A percentile compares a stretch with the other conserved stretches of the same genome.
Evolutionary conservation across 257 asterid species (phyloP).

Genomic region (Fraxinus americana): DNA sequence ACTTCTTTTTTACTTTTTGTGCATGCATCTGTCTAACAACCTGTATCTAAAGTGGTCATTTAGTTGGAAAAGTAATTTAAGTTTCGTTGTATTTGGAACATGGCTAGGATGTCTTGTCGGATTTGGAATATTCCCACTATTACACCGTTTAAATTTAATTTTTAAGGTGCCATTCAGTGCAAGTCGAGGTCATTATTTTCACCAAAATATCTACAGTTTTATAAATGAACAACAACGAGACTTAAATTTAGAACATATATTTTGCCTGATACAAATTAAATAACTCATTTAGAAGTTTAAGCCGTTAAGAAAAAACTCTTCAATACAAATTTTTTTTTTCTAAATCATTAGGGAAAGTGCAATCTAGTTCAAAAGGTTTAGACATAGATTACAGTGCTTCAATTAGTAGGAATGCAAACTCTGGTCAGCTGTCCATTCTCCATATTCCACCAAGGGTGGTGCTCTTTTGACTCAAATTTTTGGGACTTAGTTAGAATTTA

Average conservation of each 20-base stretch:
- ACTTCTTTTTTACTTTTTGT: constrained; percentile 3
- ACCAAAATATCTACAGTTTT: neutral
- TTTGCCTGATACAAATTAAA: neutral
- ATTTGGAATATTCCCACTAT: constrained; percentile 1
- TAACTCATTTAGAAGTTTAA: neutral
- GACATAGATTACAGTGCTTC: neutral
- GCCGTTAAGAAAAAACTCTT: neutral
- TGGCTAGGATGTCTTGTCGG: constrained; percentile 25
- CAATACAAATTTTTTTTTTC: no score
- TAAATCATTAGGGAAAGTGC: neutral
- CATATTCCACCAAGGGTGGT: neutral
- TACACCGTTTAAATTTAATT: neutral
- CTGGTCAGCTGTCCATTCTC: neutral
- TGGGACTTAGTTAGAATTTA: constrained; percentile 25
- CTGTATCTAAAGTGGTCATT: constrained; percentile 43
- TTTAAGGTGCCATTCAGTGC: neutral
- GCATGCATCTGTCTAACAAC: constrained; percentile 35
- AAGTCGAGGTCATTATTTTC: neutral
- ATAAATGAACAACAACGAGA: neutral
- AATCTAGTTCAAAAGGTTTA: neutral
- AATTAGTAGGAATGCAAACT: neutral
- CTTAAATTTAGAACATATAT: neutral
- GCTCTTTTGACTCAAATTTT: constrained; percentile 22
- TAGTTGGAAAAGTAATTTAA: constrained; percentile 26
- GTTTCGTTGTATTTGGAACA: constrained; percentile 33